A percentile compares a stretch with the other conserved stretches of the same genome.
These are phyloP conservation scores for Aspergillus indologenus DNA, from an alignment of 495 filamentous ascomycete species.

Conservation along the genomic window DNA sequence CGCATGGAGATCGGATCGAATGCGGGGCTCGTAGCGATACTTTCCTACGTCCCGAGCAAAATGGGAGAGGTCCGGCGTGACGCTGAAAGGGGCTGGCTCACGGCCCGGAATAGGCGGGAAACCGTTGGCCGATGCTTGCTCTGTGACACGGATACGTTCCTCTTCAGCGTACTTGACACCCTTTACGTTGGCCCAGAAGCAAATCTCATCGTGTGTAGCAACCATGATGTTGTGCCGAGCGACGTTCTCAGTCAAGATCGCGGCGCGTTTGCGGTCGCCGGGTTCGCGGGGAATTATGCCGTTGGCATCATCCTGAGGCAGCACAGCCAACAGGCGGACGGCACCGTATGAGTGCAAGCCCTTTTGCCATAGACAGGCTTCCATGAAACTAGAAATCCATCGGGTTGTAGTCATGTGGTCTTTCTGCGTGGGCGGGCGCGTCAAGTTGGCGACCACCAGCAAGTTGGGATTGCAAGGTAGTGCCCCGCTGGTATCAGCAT, in stretches of 20 bases:
- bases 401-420: conserved; percentile 36
- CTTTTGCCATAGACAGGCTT: conserved; percentile 27
- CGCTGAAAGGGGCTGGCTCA: background rate
- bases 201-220: conserved; percentile 24
- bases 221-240: conserved; percentile 48
- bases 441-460: conserved; percentile 61
- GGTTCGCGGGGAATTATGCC: conserved; percentile 51
- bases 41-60: background rate
- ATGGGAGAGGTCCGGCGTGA: background rate
- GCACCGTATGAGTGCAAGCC: conserved; percentile 45
- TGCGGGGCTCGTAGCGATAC: background rate
- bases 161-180: conserved; percentile 28
- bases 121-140: conserved; percentile 31
- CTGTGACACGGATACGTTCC: conserved; percentile 34
- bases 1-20: background rate
- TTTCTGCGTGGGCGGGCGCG: conserved; percentile 27
- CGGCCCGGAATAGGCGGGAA: conserved; percentile 39
- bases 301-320: conserved; percentile 46
- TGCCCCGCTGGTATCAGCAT: conserved; percentile 22
- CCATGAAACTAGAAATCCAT: conserved; percentile 34
- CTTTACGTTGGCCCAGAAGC: conserved; percentile 22
- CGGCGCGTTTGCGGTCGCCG: conserved; percentile 46
- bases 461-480: conserved; percentile 60
- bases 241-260: conserved; percentile 55
- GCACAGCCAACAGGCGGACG: conserved; percentile 69